Conservation (phyloP, 1,139 yeast species). For the Kurtzmaniella quercitrusa region DNA sequence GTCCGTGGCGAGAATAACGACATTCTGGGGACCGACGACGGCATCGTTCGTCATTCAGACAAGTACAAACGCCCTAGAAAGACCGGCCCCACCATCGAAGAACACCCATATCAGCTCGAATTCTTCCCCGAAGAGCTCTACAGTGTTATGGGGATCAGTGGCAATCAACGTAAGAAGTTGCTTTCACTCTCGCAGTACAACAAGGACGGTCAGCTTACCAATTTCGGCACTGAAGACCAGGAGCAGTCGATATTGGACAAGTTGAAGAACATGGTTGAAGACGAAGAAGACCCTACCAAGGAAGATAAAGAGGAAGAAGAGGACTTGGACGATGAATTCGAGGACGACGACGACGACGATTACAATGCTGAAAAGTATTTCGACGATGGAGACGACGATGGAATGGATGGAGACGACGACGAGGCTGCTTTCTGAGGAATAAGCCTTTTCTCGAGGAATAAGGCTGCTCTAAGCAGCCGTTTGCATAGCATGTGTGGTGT, state of each 20-base stretch:
- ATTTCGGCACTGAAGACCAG: conserved; percentile 13
- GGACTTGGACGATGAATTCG: conserved; percentile 53
- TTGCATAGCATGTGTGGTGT: background rate
- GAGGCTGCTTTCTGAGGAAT: conserved; percentile 64
- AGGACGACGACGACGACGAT: conserved; percentile 67
- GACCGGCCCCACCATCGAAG: conserved; percentile 74
- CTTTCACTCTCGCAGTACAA: conserved; percentile 48
- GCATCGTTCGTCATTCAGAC: conserved; percentile 72
- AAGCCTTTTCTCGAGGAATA: too few relatives aligned
- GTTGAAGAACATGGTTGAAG: conserved; percentile 57
- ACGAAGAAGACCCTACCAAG: conserved; percentile 42
- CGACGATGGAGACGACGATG: conserved; percentile 77
- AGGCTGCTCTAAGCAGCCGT: background rate
- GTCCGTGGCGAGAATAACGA: conserved; percentile 15
- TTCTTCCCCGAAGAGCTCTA: conserved; percentile 81
- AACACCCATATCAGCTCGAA: conserved; percentile 70
- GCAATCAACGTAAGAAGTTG: conserved; percentile 49
- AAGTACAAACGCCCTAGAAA: conserved; percentile 66
- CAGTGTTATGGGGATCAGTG: conserved; percentile 65
- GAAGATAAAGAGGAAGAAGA: conserved; percentile 42
- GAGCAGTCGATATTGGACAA: conserved; percentile 52
- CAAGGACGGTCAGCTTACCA: conserved; percentile 43
- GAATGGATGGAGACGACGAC: conserved; percentile 72
- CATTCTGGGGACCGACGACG: conserved; percentile 32
- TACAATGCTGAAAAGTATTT: conserved; percentile 49